Percentiles rank a stretch among this genome's conserved stretches.
Conservation (phyloP, 192 early-diverging fungal species). For the Glomus cerebriforme region DNA sequence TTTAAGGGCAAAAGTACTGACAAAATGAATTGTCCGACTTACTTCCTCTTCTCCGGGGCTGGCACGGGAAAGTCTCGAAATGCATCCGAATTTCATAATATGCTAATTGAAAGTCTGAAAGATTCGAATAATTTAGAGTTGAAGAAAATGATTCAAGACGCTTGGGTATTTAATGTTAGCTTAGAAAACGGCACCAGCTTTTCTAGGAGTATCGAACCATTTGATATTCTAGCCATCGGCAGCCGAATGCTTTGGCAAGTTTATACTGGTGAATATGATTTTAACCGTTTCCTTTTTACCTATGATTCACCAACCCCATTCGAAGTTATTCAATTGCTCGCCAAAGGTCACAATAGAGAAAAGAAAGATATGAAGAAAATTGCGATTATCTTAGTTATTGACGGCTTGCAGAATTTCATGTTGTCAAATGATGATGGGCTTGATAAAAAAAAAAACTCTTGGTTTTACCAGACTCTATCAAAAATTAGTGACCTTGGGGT, state of each 20-base stretch:
- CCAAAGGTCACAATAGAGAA: slow-evolving; percentile 8
- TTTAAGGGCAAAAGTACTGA: not conserved
- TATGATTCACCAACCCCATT: slow-evolving; percentile 13
- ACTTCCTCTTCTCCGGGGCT: slow-evolving; percentile 30
- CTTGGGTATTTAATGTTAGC: slow-evolving; percentile 29
- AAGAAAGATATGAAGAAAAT: not conserved
- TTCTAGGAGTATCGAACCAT: not conserved
- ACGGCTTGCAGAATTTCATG: slow-evolving; percentile 25
- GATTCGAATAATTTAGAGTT: slow-evolving; percentile 17
- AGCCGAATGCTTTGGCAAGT: slow-evolving; percentile 26
- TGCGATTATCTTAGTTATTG: slow-evolving; percentile 26
- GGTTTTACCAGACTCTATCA: slow-evolving; percentile 23
- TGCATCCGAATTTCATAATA: slow-evolving; percentile 26
- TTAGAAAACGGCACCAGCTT: slow-evolving; percentile 15
- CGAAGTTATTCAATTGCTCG: slow-evolving; percentile 6
- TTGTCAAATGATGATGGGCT: slow-evolving; percentile 9
- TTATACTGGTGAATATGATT: not conserved
- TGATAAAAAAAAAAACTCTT: slow-evolving; percentile 17
- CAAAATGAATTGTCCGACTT: slow-evolving; percentile 10
- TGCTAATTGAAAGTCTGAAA: slow-evolving; percentile 3
- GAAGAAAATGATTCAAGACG: slow-evolving; percentile 2
- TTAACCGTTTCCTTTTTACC: not conserved
- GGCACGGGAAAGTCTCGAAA: slow-evolving; percentile 32
- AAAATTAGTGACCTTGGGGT: slow-evolving; percentile 5
- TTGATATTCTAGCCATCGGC: slow-evolving; percentile 12